Evolutionary conservation across 805 yeast genomes (phyloP).

Genomic region (Blastobotrys parvus): DNA sequence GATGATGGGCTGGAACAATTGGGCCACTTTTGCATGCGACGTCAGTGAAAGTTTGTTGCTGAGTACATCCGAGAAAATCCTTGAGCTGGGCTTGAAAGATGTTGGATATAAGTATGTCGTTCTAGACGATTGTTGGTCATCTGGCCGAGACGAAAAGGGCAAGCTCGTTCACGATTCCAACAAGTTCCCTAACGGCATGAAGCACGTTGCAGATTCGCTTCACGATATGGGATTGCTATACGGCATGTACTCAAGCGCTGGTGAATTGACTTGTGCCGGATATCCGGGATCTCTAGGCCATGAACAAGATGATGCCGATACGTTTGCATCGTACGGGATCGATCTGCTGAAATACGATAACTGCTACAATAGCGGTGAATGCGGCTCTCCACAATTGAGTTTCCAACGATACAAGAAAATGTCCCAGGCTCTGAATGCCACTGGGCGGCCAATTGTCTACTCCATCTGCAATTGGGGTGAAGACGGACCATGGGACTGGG

Average conservation of each 20-base stretch:
- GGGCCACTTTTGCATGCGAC: constrained; percentile 27
- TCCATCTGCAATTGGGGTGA: constrained; percentile 30
- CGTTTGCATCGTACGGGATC: constrained; percentile 25
- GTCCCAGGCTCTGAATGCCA: constrained; percentile 24
- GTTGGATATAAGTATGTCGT: constrained; percentile 26
- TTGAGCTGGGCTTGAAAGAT: constrained; percentile 21
- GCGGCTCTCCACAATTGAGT: constrained; percentile 23
- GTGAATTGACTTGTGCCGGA: constrained; percentile 28
- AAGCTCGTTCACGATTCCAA: constrained; percentile 17
- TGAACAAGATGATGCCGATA: constrained; percentile 25
- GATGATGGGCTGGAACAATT: constrained; percentile 28
- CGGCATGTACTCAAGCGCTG: constrained; percentile 31
- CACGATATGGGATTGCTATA: constrained; percentile 23
- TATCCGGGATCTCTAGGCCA: constrained; percentile 26
- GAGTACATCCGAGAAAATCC: constrained; percentile 20
- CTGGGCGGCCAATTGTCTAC: constrained; percentile 27
- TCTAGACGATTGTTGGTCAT: constrained; percentile 28
- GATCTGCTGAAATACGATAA: constrained; percentile 30
- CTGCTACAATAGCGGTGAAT: constrained; percentile 26
- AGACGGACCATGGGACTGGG: constrained; percentile 28
- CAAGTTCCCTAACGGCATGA: constrained; percentile 27
- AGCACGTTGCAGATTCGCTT: constrained; percentile 19
- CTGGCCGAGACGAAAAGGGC: constrained; percentile 17
- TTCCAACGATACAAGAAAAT: constrained; percentile 23
- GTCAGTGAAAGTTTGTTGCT: constrained; percentile 22